Evolutionary conservation across 2,329 filamentous ascomycete species (phyloP).

Genomic region (Curvularia hawaiiensis): DNA sequence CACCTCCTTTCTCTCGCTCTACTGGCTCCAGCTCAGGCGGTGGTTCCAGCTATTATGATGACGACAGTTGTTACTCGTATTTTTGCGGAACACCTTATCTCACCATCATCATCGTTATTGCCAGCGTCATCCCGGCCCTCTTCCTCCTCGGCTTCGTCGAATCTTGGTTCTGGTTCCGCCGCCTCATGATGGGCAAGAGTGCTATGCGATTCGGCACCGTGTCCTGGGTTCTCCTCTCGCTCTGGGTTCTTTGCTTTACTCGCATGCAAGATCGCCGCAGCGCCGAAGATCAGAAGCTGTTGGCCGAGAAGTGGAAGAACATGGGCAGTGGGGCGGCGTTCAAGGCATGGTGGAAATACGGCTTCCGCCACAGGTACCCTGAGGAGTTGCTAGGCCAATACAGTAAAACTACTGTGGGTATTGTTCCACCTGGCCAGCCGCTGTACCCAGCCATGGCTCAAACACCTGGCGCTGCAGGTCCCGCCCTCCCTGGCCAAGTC

Average conservation of each 20-base stretch:
- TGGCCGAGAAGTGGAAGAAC: constrained; percentile 38
- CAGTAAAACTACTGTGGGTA: constrained; percentile 35
- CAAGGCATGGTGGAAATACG: constrained; percentile 43
- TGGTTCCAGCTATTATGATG: constrained; percentile 12
- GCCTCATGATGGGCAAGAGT: constrained; percentile 40
- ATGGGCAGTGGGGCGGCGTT: constrained; percentile 35
- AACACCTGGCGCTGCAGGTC: constrained; percentile 15
- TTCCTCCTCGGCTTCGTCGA: constrained; percentile 43
- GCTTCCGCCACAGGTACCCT: constrained; percentile 38
- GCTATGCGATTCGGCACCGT: constrained; percentile 40
- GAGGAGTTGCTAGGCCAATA: constrained; percentile 38
- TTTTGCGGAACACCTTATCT: neutral
- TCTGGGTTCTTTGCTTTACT: constrained; percentile 41
- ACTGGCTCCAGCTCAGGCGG: constrained; percentile 4
- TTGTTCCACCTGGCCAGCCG: constrained; percentile 34
- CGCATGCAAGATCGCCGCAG: constrained; percentile 39
- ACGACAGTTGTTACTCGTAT: constrained; percentile 16
- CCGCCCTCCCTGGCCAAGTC: constrained; percentile 25
- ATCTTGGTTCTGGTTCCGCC: constrained; percentile 43
- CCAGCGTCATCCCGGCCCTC: constrained; percentile 30
- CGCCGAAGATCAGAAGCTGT: constrained; percentile 36
- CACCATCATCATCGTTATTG: constrained; percentile 37
- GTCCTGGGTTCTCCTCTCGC: constrained; percentile 37
- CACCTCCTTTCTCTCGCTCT: constrained; percentile 13
- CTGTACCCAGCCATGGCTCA: constrained; percentile 34